A percentile compares a stretch with the other conserved stretches of the same genome.
Evolutionary conservation across 2,329 filamentous ascomycete species (phyloP).

Genomic region (Niveomyces coronatus): DNA sequence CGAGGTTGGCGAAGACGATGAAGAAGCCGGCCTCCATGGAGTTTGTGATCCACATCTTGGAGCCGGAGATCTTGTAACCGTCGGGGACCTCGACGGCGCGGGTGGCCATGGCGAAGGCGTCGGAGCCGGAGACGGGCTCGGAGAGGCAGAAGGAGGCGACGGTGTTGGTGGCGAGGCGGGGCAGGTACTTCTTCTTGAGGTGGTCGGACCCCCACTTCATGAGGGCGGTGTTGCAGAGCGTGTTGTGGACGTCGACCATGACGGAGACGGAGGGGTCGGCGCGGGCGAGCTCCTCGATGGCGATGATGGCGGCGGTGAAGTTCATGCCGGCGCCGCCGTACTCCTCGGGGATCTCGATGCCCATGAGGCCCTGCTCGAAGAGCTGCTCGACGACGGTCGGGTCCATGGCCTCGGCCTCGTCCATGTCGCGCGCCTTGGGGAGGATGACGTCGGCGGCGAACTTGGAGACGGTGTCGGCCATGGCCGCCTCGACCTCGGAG

Average conservation of each 20-base stretch:
- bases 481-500: constrained; percentile 79
- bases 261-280: constrained; percentile 94
- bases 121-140: constrained; percentile 85
- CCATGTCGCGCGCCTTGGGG: constrained; percentile 92
- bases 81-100: constrained; percentile 74
- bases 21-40: constrained; percentile 88
- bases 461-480: constrained; percentile 82
- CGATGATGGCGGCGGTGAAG: constrained; percentile 92
- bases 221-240: constrained; percentile 87
- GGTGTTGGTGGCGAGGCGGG: constrained; percentile 79
- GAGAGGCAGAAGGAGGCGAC: constrained; percentile 90
- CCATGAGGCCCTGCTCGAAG: constrained; percentile 97
- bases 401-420: constrained; percentile 93
- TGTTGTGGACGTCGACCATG: constrained; percentile 96
- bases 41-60: constrained; percentile 99
- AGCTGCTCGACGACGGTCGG: constrained; percentile 77
- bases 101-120: constrained; percentile 90
- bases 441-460: constrained; percentile 84
- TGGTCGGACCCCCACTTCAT: constrained; percentile 72
- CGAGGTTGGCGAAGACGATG: constrained; percentile 94
- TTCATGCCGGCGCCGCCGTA: constrained; percentile 97
- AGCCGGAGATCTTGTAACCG: constrained; percentile 79
- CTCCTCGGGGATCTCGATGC: constrained; percentile 93
- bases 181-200: constrained; percentile 77
- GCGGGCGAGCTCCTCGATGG: constrained; percentile 90